Base-by-base conservation (phyloP, 495 filamentous ascomycete genomes). In the Aspergillus avenaceus region DNA sequence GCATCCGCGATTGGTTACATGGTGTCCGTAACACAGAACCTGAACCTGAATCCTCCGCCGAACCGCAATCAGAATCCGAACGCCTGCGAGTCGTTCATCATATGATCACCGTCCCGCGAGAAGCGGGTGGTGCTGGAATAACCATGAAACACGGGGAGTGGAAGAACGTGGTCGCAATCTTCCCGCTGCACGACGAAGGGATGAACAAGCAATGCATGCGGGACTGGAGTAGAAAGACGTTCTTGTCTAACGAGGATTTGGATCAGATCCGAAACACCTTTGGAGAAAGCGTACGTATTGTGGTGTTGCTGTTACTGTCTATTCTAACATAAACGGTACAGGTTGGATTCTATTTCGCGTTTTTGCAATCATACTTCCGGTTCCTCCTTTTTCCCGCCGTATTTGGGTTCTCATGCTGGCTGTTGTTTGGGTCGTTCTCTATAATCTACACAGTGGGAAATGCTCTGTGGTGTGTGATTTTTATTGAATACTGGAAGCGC, bases 401-500 rank as follows among this genome's bases (percentile, higher is more conserved):
- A 12, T 87, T 96, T 63, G 93, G 95, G 4, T 79, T 86, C 50
- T 82, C 80, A 2, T 82, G 87, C 25, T 97, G 89, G 87, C 61
- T 93, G 24, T 56, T 97, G 12, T 76, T 98, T 2, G 90, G 91
- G 2, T 78, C 84, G 34, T 98, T 86, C 66, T 97, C 92, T 4
- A 79, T 83, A 52, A 69, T 91, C 31, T 98, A 96, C 56, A 87
- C 87, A 2, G 59, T 92, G 9, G 79, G 88, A 32, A 95, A 87
- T 62, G 83, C 82, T 25, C 72, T 97, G 4, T 96, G 92, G 91
- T 86, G 86, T 45, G 83, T 95, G 2, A 71, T 91, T 18, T 97
- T 98, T 59, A 85, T 95, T 31, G 93, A 98, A 67, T 96, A 89
- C 64, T 98, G 93, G 93, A 96, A 93, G 71, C 85, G 87, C 50